Base-by-base conservation (phyloP, 1,284 basidiomycete species). In the Ganoderma lucidum region DNA sequence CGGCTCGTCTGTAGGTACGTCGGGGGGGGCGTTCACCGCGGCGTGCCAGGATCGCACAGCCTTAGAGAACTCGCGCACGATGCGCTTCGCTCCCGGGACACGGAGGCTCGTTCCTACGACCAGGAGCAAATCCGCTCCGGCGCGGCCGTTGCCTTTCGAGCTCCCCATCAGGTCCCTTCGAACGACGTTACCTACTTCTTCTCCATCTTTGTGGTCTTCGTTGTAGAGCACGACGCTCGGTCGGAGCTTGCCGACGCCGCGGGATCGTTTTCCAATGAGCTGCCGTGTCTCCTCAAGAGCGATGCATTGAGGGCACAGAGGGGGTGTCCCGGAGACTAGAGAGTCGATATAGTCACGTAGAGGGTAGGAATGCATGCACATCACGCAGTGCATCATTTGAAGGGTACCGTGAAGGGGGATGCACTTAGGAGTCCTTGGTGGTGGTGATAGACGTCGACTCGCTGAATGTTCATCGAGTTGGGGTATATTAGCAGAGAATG, bases 181-280 rank as follows among this genome's bases (percentile, higher is more conserved):
- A 12, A 96, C 93, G 19, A 91, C 86, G 66, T 92, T 88, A 1
- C 95, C 95, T 3, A 98, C 95, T 23, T 90, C 89, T 76, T 97
- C 95, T 1, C 94, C 96, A 70, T 96, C 90, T 76, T 92, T 93
- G 81, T 97, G 96, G 58, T 87, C 84, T 77, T 97, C 96, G 73
- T 96, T 96, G 78, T 98, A 98, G 44, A 98, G 83, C 0, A 98
- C 95, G 10, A 98, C 95, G 70, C 93, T 93, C 0, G 96, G 93
- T 48, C 96, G 90, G 66, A 98, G 84, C 70, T 88, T 88, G 0
- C 96, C 96, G 19, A 96, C 87, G 0, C 93, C 92, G 55, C 96
- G 85, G 9, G 92, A 88, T 14, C 96, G 91, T 78, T 97, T 95
- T 2, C 93, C 94, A 14, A 93, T 83, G 19, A 92, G 83, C 62